Conservation (phyloP, 2,329 filamentous ascomycete species). For the Venturia asperata region DNA sequence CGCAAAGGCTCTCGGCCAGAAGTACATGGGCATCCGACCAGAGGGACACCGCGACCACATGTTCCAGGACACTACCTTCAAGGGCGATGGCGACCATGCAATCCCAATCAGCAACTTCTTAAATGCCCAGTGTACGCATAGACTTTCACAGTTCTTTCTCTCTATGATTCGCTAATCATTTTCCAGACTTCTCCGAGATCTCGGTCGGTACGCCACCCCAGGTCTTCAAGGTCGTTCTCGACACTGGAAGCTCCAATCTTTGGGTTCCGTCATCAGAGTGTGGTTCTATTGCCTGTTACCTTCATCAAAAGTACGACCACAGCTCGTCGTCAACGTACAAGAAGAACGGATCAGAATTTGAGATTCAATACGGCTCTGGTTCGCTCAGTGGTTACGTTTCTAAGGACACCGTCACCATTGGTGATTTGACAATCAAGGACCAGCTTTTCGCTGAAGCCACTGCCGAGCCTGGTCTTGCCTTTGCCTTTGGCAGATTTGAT, state of each 20-base stretch:
- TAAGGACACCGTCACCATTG: slow-evolving; percentile 77
- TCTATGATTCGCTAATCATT: background rate
- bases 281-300: slow-evolving; percentile 93
- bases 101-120: slow-evolving; percentile 95
- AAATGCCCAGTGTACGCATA: slow-evolving; percentile 85
- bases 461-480: slow-evolving; percentile 88
- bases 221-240: slow-evolving; percentile 95
- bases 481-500: slow-evolving; percentile 95
- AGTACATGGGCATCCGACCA: slow-evolving; percentile 81
- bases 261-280: slow-evolving; percentile 93
- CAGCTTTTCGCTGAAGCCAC: slow-evolving; percentile 97
- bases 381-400: slow-evolving; percentile 91
- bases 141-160: slow-evolving; percentile 3
- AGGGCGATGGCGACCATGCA: slow-evolving; percentile 61
- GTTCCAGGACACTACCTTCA: slow-evolving; percentile 67
- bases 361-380: slow-evolving; percentile 92
- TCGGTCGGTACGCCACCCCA: slow-evolving; percentile 86
- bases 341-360: slow-evolving; percentile 86
- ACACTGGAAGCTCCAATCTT: slow-evolving; percentile 97
- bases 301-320: slow-evolving; percentile 95
- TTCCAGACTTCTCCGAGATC: slow-evolving; percentile 90
- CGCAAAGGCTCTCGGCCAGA: slow-evolving; percentile 77
- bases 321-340: slow-evolving; percentile 83
- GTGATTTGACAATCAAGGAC: slow-evolving; percentile 77
- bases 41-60: slow-evolving; percentile 61